Base-by-base conservation (phyloP, 495 filamentous ascomycete species). In the Tricharina praecox region DNA sequence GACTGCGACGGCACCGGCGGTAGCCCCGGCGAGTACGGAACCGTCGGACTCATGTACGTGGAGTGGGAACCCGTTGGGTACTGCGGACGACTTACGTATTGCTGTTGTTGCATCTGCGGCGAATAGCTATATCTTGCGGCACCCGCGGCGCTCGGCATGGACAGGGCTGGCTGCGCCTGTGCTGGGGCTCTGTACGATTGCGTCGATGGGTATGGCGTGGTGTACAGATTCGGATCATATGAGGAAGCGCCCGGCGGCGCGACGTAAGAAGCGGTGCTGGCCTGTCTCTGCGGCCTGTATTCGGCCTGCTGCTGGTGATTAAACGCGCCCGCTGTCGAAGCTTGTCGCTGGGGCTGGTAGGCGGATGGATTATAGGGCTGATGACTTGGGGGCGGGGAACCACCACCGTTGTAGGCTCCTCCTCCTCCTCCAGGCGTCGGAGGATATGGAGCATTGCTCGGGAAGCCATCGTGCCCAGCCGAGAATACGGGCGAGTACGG, bases 351-450 rank as follows among this genome's bases (percentile, higher is more conserved):
- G 52, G 63, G 50, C 60, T 75, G 72, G 50, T 79, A 85, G 19
- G 76, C 73, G 15, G 81, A 78, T 3, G 82, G 81, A 53, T 81
- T 80, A 61, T 85, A 85, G 13, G 77, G 76, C 56, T 77, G 77
- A 54, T 76, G 71, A 13, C 64, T 18, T 16, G 38, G 23, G 8
- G 32, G 20, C 19, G 35, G 11, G 8, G 23, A 46, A 32, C 61
- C 52, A 26, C 28, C n/a, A n/a, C n/a, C n/a, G n/a, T n/a, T n/a
- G n/a, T n/a, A n/a, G n/a, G n/a, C n/a, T n/a, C n/a, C n/a, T n/a
- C n/a, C n/a, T n/a, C n/a, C n/a, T n/a, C n/a, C n/a, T n/a, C n/a
- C 44, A 3, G 50, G 59, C 28, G 53, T 54, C 11, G 53, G 48
- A 33, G 56, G 58, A 47, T 61, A 60, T 23, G 57, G 57, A 16